Evolutionary conservation across 768 basidiomycete genomes (phyloP), one percentile per base, ranked within the genome.

Genomic region (Lactifluus volemus): DNA sequence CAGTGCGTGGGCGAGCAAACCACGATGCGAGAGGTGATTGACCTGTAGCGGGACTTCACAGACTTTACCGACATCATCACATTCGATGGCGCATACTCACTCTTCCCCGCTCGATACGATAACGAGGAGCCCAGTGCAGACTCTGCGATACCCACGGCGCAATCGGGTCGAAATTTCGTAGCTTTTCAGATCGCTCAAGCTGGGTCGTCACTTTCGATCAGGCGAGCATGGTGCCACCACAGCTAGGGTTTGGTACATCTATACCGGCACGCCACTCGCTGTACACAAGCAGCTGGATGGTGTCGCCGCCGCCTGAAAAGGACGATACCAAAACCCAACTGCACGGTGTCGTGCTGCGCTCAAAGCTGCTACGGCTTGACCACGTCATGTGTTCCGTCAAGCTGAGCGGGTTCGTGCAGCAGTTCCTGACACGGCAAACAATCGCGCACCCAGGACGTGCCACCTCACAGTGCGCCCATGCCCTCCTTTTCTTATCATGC

Each of bases 141-240:
- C 25, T n/a, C 42, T 0, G 25, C n/a, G 17, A 21, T 9, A 8
- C 10, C 38, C n/a, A 34, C 11, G 6, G 11, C 21, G 7, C 32
- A 12, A 2, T 42, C 32, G 41, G n/a, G 14, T n/a, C 12, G 17
- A 39, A 14, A 19, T 48, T 17, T 11, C 55, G 60, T 29, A 61
- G 60, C 11, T 61, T 61, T 29, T 61, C 55, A 30, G 60, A 61
- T 50, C 50, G 55, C 29, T 45, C 55, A 4, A 61, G 60, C 50
- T 61, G 60, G 60, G 60, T 61, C 44, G 55, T 61, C 19, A 51
- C 55, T 4, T 61, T 61, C 50, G 60, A 61, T 1, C 32, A 45
- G 44, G 32, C 29, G 10, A 17, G 9, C 29, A 5, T 39, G 5
- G 39, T 17, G 3, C 14, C 11, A 10, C 45, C 63, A 0, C n/a